Base-by-base conservation (phyloP, 495 filamentous ascomycete species). In the Podospora fimiseda region DNA sequence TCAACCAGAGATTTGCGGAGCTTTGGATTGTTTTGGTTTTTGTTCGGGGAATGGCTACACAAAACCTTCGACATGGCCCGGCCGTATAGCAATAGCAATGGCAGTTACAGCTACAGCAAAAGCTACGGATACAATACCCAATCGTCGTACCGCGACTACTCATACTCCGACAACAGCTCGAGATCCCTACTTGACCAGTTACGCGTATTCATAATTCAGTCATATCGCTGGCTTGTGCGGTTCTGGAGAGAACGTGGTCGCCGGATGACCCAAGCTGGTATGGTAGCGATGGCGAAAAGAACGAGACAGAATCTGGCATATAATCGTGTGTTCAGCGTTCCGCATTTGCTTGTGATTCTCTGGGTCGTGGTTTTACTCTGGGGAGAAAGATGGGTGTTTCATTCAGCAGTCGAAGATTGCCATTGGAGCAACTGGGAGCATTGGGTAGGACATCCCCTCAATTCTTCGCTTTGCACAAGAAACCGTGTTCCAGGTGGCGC, bases 381-480 rank as follows among this genome's bases (percentile, higher is more conserved):
- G 87, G 92, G 93, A 4, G 93, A 98, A 71, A 75, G 88, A 56
- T 84, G 77, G 55, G 79, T 85, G 20, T 97, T 93, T 60, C 70
- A 75, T 39, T 77, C 76, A 45, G 80, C 74, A 50, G 74, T 96
- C 11, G 75, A 79, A 47, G 70, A 64, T n/a, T 98, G 93, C 66
- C 65, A 76, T 38, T 98, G 93, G 93, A 74, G 77, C 21, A 77
- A 74, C 43, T 98, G 93, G 93, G 93, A 96, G 70, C 76, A 80
- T 67, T 97, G 92, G 91, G 91, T 95, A 75, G 68, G 86, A 69
- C 61, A 27, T 24, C 27, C 21, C 21, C 19, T 21, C 19, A 2
- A 19, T 19, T 19, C n/a, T 19, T 19, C 42, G 20, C n/a, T 30
- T 41, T n/a, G 39, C 39, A 41, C 39, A 41, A 41, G 14, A 41